Evolutionary conservation across 441 rosid genomes (phyloP), one percentile per base, ranked within the genome.

Genomic region (Gossypium aridum): DNA sequence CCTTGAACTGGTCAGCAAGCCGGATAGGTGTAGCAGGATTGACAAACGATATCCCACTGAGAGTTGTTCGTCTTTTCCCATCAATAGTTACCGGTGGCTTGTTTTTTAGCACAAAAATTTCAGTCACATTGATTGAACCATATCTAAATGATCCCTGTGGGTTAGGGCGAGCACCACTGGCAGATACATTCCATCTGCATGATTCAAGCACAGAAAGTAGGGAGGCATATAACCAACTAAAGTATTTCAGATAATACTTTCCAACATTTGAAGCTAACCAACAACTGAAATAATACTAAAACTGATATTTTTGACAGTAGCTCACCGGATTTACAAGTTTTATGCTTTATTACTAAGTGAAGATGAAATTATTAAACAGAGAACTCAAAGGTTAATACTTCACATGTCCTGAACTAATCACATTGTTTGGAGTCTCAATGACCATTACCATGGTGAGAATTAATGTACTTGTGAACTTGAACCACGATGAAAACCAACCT

Each of bases 161-260:
- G 67, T 95, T 95, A 60, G 99, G 99, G 7, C 99, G 95, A 2
- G 99, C 98, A 54, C 99, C 98, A 51, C 98, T 95, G 0, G 99
- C 98, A 61, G 93, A 83, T 47, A 88, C 95, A 80, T 93, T 87
- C 89, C 93, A 89, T 66, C 92, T 88, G 83, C 83, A 85, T 23
- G 70, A 76, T 75, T 66, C 9, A 49, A 80, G 49, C 47, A 79
- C 31, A 71, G 7, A 75, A 73, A 43, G 65, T 23, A 55, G 70
- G 37, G 13, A 61, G 53, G 47, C 43, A 19, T 2, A 31, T 31
- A 68, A 53, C 25, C 75, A 31, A 62, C 16, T 54, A 54, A 26
- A 39, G 7, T 7, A 47, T 23, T 56, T 13, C 31, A 7, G 3
- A 17, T 39, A 53, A 22, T 22, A 7, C 17, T 49, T 6, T 54